Conservation (phyloP, 1,284 basidiomycete genomes). For the Cryptococcus sp. region DNA sequence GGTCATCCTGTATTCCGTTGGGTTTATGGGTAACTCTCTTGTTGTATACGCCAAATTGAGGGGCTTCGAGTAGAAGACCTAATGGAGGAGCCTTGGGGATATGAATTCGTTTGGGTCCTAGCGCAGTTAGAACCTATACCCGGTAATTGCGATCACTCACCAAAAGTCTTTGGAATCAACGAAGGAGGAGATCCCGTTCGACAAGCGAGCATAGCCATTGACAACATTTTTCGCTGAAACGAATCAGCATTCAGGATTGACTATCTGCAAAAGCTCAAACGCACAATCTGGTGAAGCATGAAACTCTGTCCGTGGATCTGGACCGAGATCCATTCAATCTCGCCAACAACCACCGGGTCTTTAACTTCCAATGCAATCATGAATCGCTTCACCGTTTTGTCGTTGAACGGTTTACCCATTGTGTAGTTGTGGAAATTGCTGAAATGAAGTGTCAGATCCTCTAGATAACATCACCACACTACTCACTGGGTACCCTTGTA, state of each 20-base stretch:
- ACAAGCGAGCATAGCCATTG: conserved; percentile 70
- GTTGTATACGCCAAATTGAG: conserved; percentile 65
- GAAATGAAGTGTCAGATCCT: not conserved
- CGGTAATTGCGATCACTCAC: conserved; percentile 17
- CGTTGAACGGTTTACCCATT: conserved; percentile 75
- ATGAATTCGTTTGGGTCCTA: conserved; percentile 68
- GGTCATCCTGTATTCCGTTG: conserved; percentile 27
- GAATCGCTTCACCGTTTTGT: conserved; percentile 72
- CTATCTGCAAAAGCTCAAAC: conserved; percentile 9
- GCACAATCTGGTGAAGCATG: conserved; percentile 86
- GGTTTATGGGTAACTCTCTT: conserved; percentile 32
- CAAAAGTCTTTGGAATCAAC: conserved; percentile 60
- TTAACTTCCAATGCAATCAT: conserved; percentile 80
- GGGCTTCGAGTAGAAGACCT: conserved; percentile 89
- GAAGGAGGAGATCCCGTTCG: conserved; percentile 69
- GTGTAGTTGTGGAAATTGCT: conserved; percentile 99
- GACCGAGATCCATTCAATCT: conserved; percentile 92
- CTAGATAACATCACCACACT: not conserved
- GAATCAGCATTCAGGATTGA: not conserved
- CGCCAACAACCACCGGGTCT: conserved; percentile 61
- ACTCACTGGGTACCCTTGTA: conserved; percentile 61
- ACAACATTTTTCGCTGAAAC: conserved; percentile 92
- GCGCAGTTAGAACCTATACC: not conserved
- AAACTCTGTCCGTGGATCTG: conserved; percentile 96
- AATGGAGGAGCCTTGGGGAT: conserved; percentile 96